A percentile compares a stretch with the other conserved stretches of the same genome.
Evolutionary conservation across 2,329 filamentous ascomycete genomes (phyloP).

Genomic region (Xylaria polymorpha): DNA sequence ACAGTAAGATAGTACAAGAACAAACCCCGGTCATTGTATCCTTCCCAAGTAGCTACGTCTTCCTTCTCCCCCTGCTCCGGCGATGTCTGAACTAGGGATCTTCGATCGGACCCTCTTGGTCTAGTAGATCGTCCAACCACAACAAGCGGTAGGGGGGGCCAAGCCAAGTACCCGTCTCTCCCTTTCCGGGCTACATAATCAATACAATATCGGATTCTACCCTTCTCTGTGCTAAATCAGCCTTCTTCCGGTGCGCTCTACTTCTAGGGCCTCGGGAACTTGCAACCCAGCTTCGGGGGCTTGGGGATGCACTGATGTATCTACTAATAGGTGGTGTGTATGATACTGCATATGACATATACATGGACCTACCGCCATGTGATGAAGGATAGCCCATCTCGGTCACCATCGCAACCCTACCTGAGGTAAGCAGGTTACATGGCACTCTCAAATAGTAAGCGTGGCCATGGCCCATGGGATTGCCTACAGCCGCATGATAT

Average conservation of each 20-base stretch:
- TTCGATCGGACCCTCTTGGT: conserved; percentile 30
- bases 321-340: conserved; percentile 20
- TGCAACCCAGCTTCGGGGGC: conserved; percentile 18
- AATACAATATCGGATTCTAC: conserved; percentile 19
- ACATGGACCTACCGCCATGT: conserved; percentile 36
- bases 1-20: conserved; percentile 27
- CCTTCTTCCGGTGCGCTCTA: conserved; percentile 22
- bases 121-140: conserved; percentile 31
- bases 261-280: conserved; percentile 1
- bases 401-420: conserved; percentile 7
- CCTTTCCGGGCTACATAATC: conserved; percentile 32
- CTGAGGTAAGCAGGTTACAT: conserved; percentile 12
- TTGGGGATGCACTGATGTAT: conserved; percentile 8
- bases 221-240: conserved; percentile 19
- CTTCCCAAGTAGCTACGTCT: conserved; percentile 10
- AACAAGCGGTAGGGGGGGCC: background rate
- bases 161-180: conserved; percentile 35
- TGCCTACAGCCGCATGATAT: conserved; percentile 10
- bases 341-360: conserved; percentile 39
- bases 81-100: conserved; percentile 22
- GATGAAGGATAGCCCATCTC: conserved; percentile 26
- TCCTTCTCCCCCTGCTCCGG: conserved; percentile 25
- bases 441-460: background rate
- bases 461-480: background rate
- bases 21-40: conserved; percentile 16